A percentile compares a stretch with the other conserved stretches of the same genome.
These are phyloP conservation scores for Pelargonium nanum DNA, from an alignment of 345 rosid species.

Conservation along the genomic window DNA sequence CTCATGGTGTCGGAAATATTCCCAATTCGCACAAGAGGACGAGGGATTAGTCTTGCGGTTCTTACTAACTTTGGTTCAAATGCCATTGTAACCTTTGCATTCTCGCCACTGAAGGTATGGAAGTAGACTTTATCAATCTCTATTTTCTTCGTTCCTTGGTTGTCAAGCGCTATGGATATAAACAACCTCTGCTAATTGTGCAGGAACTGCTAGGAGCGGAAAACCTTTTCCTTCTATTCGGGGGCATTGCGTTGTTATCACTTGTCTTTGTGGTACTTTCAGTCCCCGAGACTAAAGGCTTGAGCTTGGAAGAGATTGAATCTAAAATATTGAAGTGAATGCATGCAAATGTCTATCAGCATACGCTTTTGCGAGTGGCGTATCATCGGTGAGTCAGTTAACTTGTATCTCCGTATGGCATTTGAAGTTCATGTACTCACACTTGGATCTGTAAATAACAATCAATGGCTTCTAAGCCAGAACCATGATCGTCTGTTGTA, in stretches of 20 bases:
- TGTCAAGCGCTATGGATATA: background rate
- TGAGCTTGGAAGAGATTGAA: slow-evolving; percentile 93
- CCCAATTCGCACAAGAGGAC: slow-evolving; percentile 80
- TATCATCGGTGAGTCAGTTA: too few species aligned
- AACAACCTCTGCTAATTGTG: slow-evolving; percentile 19
- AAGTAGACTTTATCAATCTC: background rate
- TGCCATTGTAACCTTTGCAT: slow-evolving; percentile 92
- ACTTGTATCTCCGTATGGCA: too few species aligned
- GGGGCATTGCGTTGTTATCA: slow-evolving; percentile 61
- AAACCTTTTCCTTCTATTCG: slow-evolving; percentile 81
- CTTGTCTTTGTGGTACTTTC: slow-evolving; percentile 39
- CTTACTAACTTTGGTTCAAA: slow-evolving; percentile 92
- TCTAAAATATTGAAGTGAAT: slow-evolving; percentile 67
- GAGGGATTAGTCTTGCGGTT: slow-evolving; percentile 87
- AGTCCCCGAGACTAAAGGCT: slow-evolving; percentile 95
- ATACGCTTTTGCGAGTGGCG: background rate
- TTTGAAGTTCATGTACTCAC: too few species aligned
- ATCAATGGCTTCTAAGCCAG: too few species aligned
- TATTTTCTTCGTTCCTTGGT: background rate
- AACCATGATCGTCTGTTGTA: too few species aligned
- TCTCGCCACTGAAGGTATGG: slow-evolving; percentile 76
- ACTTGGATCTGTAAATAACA: too few species aligned
- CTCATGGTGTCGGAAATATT: slow-evolving; percentile 95
- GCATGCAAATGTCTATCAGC: background rate
- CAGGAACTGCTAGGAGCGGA: slow-evolving; percentile 84